Evolutionary conservation across 2,329 filamentous ascomycete species (phyloP), one percentile per base, ranked within the genome.

Genomic region (Venturia pyrina): DNA sequence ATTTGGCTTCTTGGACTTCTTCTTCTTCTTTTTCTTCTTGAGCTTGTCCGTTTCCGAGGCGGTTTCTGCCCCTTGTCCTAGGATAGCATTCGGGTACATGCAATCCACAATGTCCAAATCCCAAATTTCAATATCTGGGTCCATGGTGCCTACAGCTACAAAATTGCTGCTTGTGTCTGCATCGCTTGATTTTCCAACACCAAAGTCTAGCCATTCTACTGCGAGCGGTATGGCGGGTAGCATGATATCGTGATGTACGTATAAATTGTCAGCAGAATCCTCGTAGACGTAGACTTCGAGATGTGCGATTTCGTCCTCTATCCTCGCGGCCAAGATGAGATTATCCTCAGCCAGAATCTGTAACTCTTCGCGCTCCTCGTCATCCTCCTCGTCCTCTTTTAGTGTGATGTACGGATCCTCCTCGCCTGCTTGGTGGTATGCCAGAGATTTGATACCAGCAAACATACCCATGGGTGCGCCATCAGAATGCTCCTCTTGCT

Each of bases 241-340:
- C 93, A 99, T 98, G 72, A 99, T 96, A 77, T 99, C 95, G 83
- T 99, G 95, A 80, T 99, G 95, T 32, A 99, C 93, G 76, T 99
- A 99, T 68, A 99, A 87, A 75, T 99, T 99, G 78, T 98, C 95
- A 57, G 88, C 90, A 68, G 87, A 87, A 72, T 98, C 95, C 77
- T 99, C 95, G 78, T 98, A 99, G 37, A 99, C 92, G 73, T 98
- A 97, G 24, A 98, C 89, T 76, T 99, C 95, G 34, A 99, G 82
- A 77, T 98, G 93, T 21, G 95, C 93, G 68, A 99, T 88, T 75
- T 99, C 95, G 72, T 99, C 95, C 78, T 99, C 95, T 63, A 98
- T 89, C 79, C 96, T 93, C 69, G 92, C 93, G 13, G 93, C 90
- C 61, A 99, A 81, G 43, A 99, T 83, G 67, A 99, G 82, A 75